These are phyloP conservation scores for Lactifluus subvellereus DNA, from an alignment of 768 basidiomycete species.

Conservation along the genomic window DNA sequence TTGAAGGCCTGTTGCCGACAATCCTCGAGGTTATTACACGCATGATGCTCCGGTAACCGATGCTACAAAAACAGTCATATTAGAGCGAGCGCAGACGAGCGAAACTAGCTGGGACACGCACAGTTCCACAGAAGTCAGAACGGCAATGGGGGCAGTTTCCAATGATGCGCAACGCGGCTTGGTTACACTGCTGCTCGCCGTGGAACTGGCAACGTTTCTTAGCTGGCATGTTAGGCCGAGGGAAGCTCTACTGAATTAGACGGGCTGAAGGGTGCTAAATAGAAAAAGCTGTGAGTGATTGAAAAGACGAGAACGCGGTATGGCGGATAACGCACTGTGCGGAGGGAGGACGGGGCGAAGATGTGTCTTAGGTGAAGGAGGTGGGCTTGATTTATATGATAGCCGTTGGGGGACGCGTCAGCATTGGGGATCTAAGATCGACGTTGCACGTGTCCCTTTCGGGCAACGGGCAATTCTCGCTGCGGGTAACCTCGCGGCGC, in stretches of 20 bases:
- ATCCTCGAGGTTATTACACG: constrained; percentile 75
- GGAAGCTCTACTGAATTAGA: constrained; percentile 22
- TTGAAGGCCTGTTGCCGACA: constrained; percentile 87
- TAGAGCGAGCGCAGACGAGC: background rate
- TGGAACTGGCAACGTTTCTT: constrained; percentile 86
- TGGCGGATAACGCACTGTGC: background rate
- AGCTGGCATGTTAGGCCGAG: constrained; percentile 49
- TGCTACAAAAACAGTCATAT: constrained; percentile 45
- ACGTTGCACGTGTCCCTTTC: constrained; percentile 1
- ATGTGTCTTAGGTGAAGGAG: background rate
- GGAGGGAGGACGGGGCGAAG: background rate
- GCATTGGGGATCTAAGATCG: constrained; percentile 25
- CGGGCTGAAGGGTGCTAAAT: background rate
- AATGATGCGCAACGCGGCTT: constrained; percentile 75
- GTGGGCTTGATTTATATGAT: constrained; percentile 21
- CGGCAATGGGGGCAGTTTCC: constrained; percentile 82
- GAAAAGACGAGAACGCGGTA: background rate
- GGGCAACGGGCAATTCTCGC: background rate
- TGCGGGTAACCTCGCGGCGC: constrained; percentile 2
- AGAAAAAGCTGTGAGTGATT: background rate
- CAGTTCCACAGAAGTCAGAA: constrained; percentile 68
- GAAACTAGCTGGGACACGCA: constrained; percentile 36
- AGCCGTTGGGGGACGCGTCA: constrained; percentile 24
- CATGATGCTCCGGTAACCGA: constrained; percentile 84
- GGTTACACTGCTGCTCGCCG: constrained; percentile 56